These are phyloP conservation scores for Cryptosporidium sp. DNA, from an alignment of 169 alveolate genomes.

Conservation along the genomic window DNA sequence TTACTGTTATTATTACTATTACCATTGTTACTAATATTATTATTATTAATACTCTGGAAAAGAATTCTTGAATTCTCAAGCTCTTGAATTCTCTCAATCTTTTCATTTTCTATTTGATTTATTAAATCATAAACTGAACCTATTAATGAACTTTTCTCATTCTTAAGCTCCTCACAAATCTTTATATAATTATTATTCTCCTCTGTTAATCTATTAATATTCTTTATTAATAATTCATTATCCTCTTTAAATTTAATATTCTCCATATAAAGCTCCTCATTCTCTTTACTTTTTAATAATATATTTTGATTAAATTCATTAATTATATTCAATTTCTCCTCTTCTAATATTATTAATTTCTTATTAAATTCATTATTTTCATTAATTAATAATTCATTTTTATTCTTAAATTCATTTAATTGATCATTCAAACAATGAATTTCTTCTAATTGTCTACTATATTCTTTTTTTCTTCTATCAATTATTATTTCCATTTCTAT, in stretches of 20 bases:
- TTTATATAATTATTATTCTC: slow-evolving; percentile 37
- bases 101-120: slow-evolving; percentile 66
- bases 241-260: slow-evolving; percentile 22
- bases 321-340: slow-evolving; percentile 5
- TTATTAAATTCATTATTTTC: slow-evolving; percentile 20
- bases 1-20: no score
- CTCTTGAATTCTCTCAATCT: slow-evolving; percentile 74
- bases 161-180: slow-evolving; percentile 27
- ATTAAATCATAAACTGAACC: slow-evolving; percentile 71
- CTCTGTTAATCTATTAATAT: slow-evolving; percentile 14
- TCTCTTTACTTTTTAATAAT: slow-evolving; percentile 18
- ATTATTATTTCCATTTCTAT: slow-evolving; percentile 35
- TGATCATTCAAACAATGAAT: slow-evolving; percentile 26
- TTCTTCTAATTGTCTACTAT: slow-evolving; percentile 33
- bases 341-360: not conserved
- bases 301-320: slow-evolving; percentile 36
- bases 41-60: slow-evolving; percentile 61
- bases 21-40: not conserved
- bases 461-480: slow-evolving; percentile 33
- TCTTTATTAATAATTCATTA: slow-evolving; percentile 10
- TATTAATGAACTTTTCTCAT: slow-evolving; percentile 51
- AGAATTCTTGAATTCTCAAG: slow-evolving; percentile 65
- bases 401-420: slow-evolving; percentile 4
- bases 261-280: slow-evolving; percentile 37
- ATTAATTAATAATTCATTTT: not conserved